Evolutionary conservation across 1,284 basidiomycete species (phyloP).

Genomic region (Takashimella tepidaria): DNA sequence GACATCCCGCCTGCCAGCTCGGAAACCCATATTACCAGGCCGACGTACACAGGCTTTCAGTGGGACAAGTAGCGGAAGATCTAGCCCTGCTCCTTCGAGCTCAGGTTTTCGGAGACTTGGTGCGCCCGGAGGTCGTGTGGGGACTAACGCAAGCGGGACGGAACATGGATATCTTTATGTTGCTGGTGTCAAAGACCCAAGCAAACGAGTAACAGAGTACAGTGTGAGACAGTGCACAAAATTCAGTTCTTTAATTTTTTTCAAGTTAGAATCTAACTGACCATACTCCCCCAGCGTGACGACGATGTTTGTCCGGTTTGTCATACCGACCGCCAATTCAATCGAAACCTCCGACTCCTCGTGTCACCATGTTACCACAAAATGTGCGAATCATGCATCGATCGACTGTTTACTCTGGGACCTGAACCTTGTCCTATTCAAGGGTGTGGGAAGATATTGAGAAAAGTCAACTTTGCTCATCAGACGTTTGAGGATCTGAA

Average conservation of each 20-base stretch:
- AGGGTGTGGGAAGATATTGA: slow-evolving; percentile 71
- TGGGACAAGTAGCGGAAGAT: not conserved
- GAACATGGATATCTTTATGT: slow-evolving; percentile 42
- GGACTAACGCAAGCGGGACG: slow-evolving; percentile 5
- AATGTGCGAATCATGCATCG: slow-evolving; percentile 99
- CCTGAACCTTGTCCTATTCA: slow-evolving; percentile 88
- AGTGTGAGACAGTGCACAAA: slow-evolving; percentile 23
- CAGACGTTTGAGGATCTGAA: slow-evolving; percentile 96
- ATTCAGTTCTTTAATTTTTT: not conserved
- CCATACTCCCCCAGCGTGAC: slow-evolving; percentile 60
- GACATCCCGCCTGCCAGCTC: not conserved
- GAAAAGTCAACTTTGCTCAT: slow-evolving; percentile 89
- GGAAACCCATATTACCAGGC: not conserved
- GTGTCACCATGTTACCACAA: slow-evolving; percentile 98
- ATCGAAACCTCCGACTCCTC: slow-evolving; percentile 85
- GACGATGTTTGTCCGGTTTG: slow-evolving; percentile 96
- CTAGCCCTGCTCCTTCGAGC: not conserved
- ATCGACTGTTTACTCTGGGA: slow-evolving; percentile 89
- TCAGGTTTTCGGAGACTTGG: not conserved
- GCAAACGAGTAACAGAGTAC: slow-evolving; percentile 41
- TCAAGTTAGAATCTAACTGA: not conserved
- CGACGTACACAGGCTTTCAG: not conserved
- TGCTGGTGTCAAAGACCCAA: slow-evolving; percentile 40
- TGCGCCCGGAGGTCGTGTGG: not conserved
- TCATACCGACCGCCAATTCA: slow-evolving; percentile 92